Base-by-base conservation (phyloP, 169 alveolate genomes). In the Babesia ovata region DNA sequence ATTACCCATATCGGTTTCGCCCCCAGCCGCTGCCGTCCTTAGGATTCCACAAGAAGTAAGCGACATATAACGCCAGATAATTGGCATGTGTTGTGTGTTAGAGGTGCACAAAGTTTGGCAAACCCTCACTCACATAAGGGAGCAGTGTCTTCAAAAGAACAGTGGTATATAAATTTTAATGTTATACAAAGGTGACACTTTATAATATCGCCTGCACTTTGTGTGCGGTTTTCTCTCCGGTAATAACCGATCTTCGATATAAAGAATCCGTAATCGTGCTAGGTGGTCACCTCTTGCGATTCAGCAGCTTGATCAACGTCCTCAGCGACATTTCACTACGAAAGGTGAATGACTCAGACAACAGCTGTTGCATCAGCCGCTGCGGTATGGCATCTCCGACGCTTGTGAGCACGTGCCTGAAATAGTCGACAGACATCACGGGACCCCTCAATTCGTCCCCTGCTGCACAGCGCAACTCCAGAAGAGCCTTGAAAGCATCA, bases 281-380 rank as follows among this genome's bases (percentile, higher is more conserved):
- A 6, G 39, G 39, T 17, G 36, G 26, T 17, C 33, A 42, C 63
- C 57, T 74, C 70, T 48, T 54, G 46, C 74, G 44, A 21, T 60
- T 58, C 29, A 79, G 50, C 48, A 79, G 63, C 17, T 52, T 48
- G 24, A 79, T 70, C 71, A 79, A 19, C 29, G 79, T 42, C 72
- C 84, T 70, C 12, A 70, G 62, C 36, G 84, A 29, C 36, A 79
- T 70, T 29, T 62, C 53, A 53, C 75, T 69, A 22, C 53, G 42
- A 62, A 70, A 79, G 22, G 44, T 78, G 24, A 63, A 36, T 28
- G 44, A 49, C 39, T 59, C 48, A 54, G 79, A 70, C 49, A 61
- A 21, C 36, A 79, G 44, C n/a, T 36, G 26, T 11, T 59, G 50
- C 50, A 50, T 50, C 19, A 22, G 52, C 39, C 54, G 57, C 50